Evolutionary conservation across 805 yeast genomes (phyloP), one percentile per base, ranked within the genome.

Genomic region (Yarrowia deformans): DNA sequence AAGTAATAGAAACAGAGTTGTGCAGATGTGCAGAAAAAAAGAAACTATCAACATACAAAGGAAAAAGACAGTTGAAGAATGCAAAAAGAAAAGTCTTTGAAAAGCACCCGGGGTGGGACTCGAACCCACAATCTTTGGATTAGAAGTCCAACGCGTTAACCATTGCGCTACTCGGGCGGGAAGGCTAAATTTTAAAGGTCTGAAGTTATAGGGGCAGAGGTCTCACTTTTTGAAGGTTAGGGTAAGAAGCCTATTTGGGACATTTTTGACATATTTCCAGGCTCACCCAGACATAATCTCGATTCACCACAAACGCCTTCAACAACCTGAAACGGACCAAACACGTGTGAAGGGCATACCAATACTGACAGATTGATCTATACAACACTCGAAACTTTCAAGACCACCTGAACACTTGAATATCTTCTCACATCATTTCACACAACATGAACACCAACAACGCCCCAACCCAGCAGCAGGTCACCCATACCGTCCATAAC

Each of bases 121-220:
- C 79, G 80, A 37, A 73, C 72, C 40, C 76, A 77, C 45, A 73
- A 73, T 32, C 72, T 71, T 8, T 71, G 69, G 42, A 78, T 50
- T 49, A 70, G 71, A 70, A 70, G 64, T 70, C 43, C 72, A 69
- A 63, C 74, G 76, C 18, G 68, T 66, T 19, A 75, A 72, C 67
- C 73, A 75, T 68, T 75, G 75, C 50, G 73, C 70, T 16, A 72
- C 60, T 40, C 70, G 69, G 69, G 73, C 56, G n/a, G 14, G 32
- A 23, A 16, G 23, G 43, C 29, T 35, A 56, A 56, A 9, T 40
- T 29, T 42, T 7, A 8, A 2, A 1, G 1, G 2, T 23, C 29
- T 56, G 39, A 12, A 12, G 9, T 5, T 16, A 8, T 10, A 9
- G 1, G 13, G n/a, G 8, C 29, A 9, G 29, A 6, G n/a, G 29